These are phyloP conservation scores for Cladosporium sp. DNA, from an alignment of 2,329 filamentous ascomycete species.

Conservation along the genomic window DNA sequence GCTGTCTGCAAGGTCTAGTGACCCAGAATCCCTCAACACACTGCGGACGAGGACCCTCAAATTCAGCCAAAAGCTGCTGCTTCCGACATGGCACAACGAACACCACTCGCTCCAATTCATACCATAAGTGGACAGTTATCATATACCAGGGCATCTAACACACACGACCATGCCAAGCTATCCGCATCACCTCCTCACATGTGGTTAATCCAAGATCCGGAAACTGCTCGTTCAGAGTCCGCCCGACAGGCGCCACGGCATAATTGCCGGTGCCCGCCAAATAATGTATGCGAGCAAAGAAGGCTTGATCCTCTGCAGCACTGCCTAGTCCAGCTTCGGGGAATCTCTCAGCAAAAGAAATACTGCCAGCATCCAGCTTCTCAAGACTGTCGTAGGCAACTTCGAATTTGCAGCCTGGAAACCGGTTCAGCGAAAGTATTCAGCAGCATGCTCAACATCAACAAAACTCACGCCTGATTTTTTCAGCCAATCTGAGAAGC, in stretches of 20 bases:
- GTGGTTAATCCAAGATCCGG: not conserved
- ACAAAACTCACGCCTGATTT: not conserved
- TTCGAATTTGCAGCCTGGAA: not conserved
- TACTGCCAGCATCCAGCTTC: not conserved
- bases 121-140: no score
- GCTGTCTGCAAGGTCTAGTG: no score
- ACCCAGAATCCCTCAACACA: no score
- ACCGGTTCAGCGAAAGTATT: not conserved
- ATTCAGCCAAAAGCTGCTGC: no score
- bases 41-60: no score
- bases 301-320: not conserved
- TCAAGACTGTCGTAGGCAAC: not conserved
- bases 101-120: no score
- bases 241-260: not conserved
- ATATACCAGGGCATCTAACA: no score
- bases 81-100: no score
- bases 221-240: not conserved
- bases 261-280: not conserved
- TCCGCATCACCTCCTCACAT: not conserved
- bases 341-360: constrained; percentile 5
- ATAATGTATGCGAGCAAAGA: not conserved
- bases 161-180: not conserved
- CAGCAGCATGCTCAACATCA: not conserved
- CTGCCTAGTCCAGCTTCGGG: not conserved
- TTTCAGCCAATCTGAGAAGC: not conserved